Evolutionary conservation across 2,329 filamentous ascomycete genomes (phyloP).

Genomic region (Aspergillus pseudonomiae): DNA sequence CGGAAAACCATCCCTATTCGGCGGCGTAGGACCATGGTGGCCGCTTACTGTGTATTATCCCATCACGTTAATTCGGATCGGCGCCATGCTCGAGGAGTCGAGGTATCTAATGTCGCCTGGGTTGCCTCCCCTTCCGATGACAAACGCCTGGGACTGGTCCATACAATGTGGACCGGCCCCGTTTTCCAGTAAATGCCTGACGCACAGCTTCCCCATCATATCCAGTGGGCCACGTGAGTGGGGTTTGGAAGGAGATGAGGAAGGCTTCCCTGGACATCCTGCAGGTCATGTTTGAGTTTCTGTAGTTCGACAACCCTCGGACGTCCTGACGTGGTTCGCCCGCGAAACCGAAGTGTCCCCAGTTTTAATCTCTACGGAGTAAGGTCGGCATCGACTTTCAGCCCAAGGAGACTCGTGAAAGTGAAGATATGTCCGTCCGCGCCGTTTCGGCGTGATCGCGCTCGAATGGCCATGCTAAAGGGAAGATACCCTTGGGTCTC

Average conservation of each 20-base stretch:
- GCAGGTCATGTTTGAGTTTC: neutral
- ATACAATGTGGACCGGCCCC: neutral
- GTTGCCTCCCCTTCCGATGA: neutral
- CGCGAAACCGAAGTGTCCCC: neutral
- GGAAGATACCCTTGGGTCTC: neutral
- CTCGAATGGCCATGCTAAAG: neutral
- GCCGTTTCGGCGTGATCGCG: neutral
- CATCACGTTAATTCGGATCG: neutral
- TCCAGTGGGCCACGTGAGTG: neutral
- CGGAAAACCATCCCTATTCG: neutral
- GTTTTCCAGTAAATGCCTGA: neutral
- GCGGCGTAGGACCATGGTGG: neutral
- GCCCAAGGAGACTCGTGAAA: neutral
- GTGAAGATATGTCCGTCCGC: neutral
- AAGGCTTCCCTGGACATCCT: neutral
- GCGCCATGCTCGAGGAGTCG: neutral
- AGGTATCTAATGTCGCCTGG: neutral
- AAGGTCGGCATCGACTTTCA: neutral
- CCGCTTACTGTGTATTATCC: neutral
- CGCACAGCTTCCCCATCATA: neutral
- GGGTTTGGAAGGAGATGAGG: neutral
- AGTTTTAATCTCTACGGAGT: neutral
- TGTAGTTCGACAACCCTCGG: neutral
- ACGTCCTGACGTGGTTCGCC: neutral
- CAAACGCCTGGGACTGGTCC: neutral